Conservation (phyloP, 176 grass and related monocot genomes). For the Aegilops longissima region DNA sequence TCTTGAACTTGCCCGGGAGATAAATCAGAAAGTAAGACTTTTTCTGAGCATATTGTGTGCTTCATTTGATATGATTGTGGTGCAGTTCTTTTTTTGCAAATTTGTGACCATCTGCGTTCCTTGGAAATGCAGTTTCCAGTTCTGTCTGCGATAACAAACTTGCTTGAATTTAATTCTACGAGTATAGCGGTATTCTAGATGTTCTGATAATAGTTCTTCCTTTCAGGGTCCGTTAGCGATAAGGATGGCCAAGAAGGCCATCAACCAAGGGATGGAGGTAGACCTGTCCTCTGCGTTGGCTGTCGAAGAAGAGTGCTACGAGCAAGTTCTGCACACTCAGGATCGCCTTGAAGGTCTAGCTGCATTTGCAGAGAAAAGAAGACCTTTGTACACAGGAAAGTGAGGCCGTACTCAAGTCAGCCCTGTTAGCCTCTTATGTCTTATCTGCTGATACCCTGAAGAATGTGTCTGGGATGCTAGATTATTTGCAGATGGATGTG, state of each 20-base stretch:
- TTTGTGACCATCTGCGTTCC: not conserved
- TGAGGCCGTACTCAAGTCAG: not conserved
- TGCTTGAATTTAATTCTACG: constrained; percentile 15
- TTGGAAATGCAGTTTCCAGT: not conserved
- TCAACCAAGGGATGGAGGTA: constrained; percentile 65
- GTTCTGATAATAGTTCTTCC: not conserved
- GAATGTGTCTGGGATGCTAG: too few relatives aligned
- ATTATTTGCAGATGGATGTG: too few relatives aligned
- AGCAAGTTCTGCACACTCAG: constrained; percentile 65
- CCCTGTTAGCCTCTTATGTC: not conserved
- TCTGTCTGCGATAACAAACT: not conserved
- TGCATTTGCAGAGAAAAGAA: constrained; percentile 92
- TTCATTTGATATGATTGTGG: not conserved
- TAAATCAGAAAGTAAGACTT: constrained; percentile 72
- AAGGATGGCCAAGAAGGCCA: constrained; percentile 91
- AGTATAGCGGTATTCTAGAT: not conserved
- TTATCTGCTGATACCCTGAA: not conserved
- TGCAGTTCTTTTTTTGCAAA: not conserved
- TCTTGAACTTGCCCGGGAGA: constrained; percentile 74
- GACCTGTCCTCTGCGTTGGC: constrained; percentile 44
- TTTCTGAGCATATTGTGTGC: not conserved
- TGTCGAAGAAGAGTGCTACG: constrained; percentile 85
- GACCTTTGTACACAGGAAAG: constrained; percentile 73
- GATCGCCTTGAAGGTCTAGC: constrained; percentile 87
- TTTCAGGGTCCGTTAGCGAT: constrained; percentile 80